These are phyloP conservation scores for Choanephora cucurbitarum DNA, from an alignment of 371 early-diverging fungal genomes.

Conservation along the genomic window DNA sequence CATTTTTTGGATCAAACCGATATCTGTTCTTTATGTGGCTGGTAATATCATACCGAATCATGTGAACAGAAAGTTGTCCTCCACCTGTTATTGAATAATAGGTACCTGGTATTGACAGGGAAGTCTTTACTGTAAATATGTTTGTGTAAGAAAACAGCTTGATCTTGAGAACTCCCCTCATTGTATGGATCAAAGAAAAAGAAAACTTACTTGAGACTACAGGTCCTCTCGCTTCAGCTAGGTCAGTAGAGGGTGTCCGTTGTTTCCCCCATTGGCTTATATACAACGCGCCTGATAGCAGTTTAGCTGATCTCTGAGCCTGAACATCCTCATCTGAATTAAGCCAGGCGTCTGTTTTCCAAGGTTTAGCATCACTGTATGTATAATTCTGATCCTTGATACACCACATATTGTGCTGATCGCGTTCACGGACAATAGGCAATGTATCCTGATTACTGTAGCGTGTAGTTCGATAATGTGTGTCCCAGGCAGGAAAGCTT, in stretches of 20 bases:
- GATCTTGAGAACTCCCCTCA: too few relatives aligned
- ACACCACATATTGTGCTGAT: conserved; percentile 10
- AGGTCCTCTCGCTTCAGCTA: conserved; percentile 27
- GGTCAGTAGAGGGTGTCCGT: conserved; percentile 16
- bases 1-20: conserved; percentile 21
- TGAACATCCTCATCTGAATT: conserved; percentile 6
- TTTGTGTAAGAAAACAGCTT: not conserved
- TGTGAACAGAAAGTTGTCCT: conserved; percentile 37
- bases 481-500: conserved; percentile 27
- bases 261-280: conserved; percentile 40
- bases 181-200: too few relatives aligned
- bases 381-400: conserved; percentile 2
- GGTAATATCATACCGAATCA: conserved; percentile 23
- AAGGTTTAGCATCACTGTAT: conserved; percentile 9
- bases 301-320: conserved; percentile 18
- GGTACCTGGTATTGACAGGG: conserved; percentile 23
- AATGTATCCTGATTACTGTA: conserved; percentile 19
- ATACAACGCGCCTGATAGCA: conserved; percentile 27
- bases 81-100: conserved; percentile 36
- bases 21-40: conserved; percentile 21
- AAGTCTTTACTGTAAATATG: conserved; percentile 16
- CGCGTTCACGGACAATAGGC: conserved; percentile 14
- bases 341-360: conserved; percentile 2
- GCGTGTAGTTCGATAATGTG: conserved; percentile 15
- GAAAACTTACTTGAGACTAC: conserved; percentile 25